Conservation (phyloP, 2,329 filamentous ascomycete species). For the Xylaria sp. region DNA sequence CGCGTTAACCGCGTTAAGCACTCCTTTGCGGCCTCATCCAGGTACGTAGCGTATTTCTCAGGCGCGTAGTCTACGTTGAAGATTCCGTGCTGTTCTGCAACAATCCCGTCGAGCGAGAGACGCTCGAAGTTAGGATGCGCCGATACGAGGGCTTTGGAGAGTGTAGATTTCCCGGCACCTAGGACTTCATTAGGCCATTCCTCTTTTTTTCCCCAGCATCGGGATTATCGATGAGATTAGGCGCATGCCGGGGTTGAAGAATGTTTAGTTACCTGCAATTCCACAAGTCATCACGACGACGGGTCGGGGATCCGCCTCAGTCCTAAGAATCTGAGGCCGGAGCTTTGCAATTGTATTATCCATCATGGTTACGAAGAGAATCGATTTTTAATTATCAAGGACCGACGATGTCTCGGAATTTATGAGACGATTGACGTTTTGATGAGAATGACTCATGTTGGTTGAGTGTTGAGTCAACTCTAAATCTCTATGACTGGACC, state of each 20-base stretch:
- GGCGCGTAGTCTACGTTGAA: conserved; percentile 46
- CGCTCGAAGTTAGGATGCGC: conserved; percentile 42
- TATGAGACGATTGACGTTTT: neutral
- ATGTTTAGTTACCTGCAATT: conserved; percentile 41
- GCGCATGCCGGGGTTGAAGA: neutral
- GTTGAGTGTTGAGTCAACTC: conserved; percentile 16
- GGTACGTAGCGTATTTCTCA: conserved; percentile 37
- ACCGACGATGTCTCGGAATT: neutral
- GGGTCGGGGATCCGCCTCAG: conserved; percentile 37
- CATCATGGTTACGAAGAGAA: conserved; percentile 50
- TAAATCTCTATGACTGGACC: neutral
- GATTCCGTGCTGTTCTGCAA: conserved; percentile 43
- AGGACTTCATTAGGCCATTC: neutral
- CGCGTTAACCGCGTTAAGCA: conserved; percentile 19
- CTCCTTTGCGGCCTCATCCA: conserved; percentile 39
- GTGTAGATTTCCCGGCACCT: conserved; percentile 48
- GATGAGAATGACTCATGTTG: conserved; percentile 16
- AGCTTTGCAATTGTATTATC: conserved; percentile 33
- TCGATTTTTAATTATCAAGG: neutral
- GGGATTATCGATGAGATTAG: neutral
- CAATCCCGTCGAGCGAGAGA: conserved; percentile 43
- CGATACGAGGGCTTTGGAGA: conserved; percentile 44
- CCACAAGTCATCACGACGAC: conserved; percentile 49
- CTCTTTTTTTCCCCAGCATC: neutral
- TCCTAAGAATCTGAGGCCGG: conserved; percentile 24